Evolutionary conservation across 164 flowering plant genomes (phyloP), one percentile per base, ranked within the genome.

Genomic region (Nelumbo lutea): DNA sequence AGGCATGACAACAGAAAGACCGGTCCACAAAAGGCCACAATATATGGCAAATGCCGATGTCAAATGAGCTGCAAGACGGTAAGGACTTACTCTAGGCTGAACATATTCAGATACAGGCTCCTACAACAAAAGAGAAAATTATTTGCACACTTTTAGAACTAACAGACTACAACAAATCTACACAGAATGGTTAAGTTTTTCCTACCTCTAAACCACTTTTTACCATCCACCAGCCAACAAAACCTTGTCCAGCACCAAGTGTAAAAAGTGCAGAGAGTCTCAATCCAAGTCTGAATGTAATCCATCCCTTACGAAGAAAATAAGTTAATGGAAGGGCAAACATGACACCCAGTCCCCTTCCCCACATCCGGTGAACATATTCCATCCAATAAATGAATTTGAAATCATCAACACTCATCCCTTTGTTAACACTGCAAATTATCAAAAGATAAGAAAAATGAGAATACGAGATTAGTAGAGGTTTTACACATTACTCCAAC

Each of bases 181-280:
- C 39, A 2, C 65, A 56, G 11, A 3, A 55, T 40, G 39, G 40
- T 55, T 14, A 59, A 40, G 1, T 41, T 59, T 41, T 53, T 51
- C 79, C 72, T 71, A 89, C 97, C 91, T 92, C 97, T 52, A 92
- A 75, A 65, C 99, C 99, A 86, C 99, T 95, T 79, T 95, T 95
- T 41, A 95, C 99, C 99, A 95, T 95, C 99, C 99, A 95, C 99
- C 99, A 95, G 47, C 99, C 97, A 78, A 92, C 87, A n/a, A 95
- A 70, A 67, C 99, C 99, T 77, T 95, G 98, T 45, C 89, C 99
- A 77, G 89, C 99, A 73, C 98, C 99, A 80, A 95, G 95, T 67
- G 87, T 90, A 80, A 95, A 90, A n/a, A 95, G 84, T 52, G 82
- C 84, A 70, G 96, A 87, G 48, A 92, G 91, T 77, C 86, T 90